Evolutionary conservation across 1,284 basidiomycete species (phyloP).

Genomic region (Leccinum glutinopallens): DNA sequence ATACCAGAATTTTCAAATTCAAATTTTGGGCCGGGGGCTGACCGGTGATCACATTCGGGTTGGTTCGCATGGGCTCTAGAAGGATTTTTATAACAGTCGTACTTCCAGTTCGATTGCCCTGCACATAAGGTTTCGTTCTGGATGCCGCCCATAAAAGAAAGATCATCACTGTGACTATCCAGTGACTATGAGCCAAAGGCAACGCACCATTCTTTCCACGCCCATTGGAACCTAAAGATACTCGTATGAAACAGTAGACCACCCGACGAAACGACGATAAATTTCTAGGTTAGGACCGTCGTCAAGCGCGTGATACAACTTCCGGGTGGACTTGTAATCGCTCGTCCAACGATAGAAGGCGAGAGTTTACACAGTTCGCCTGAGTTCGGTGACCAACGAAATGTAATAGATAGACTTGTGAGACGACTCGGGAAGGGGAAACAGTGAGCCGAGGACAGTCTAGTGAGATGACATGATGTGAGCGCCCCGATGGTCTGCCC

Average conservation of each 20-base stretch:
- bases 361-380: constrained; percentile 72
- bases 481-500: neutral
- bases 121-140: constrained; percentile 87
- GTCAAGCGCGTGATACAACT: constrained; percentile 70
- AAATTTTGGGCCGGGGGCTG: constrained; percentile 82
- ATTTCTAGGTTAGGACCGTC: constrained; percentile 88
- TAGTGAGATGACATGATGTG: constrained; percentile 32
- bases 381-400: constrained; percentile 85
- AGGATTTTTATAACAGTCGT: constrained; percentile 92
- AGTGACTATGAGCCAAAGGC: neutral
- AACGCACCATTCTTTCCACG: constrained; percentile 98
- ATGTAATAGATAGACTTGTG: constrained; percentile 58
- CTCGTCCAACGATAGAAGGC: constrained; percentile 90
- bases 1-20: constrained; percentile 79
- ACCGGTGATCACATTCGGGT: constrained; percentile 58
- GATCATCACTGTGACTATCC: constrained; percentile 20
- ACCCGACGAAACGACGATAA: constrained; percentile 82
- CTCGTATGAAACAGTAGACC: constrained; percentile 96
- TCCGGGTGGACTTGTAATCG: constrained; percentile 85
- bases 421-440: constrained; percentile 67
- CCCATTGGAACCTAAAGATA: constrained; percentile 95
- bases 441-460: constrained; percentile 76
- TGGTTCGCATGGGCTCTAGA: constrained; percentile 77
- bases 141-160: constrained; percentile 57
- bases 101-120: constrained; percentile 89